Conservation (phyloP, 2,329 filamentous ascomycete species). For the Triangularia setosa region DNA sequence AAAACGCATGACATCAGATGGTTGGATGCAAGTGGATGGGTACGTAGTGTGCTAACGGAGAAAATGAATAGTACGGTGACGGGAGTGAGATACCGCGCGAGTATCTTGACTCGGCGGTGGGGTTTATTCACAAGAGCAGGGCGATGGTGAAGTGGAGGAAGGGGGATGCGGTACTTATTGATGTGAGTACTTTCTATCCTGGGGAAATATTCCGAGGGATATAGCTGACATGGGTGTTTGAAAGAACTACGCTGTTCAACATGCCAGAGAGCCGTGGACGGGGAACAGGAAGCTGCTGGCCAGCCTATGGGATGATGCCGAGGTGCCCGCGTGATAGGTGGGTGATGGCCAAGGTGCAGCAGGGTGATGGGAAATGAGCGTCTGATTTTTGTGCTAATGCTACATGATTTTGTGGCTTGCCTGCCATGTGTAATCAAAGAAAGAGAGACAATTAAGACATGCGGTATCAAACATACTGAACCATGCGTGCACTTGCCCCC, state of each 20-base stretch:
- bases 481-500: background rate
- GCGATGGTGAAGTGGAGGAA: slow-evolving; percentile 21
- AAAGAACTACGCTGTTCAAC: slow-evolving; percentile 27
- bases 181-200: slow-evolving; percentile 14
- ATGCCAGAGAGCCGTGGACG: slow-evolving; percentile 17
- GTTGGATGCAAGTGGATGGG: too few species aligned
- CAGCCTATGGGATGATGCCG: slow-evolving; percentile 24
- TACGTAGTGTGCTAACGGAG: background rate
- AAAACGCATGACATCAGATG: too few species aligned
- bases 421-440: too few species aligned
- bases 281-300: slow-evolving; percentile 23
- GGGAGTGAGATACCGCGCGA: slow-evolving; percentile 24
- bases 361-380: background rate
- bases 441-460: too few species aligned
- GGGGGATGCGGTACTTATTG: slow-evolving; percentile 26
- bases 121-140: slow-evolving; percentile 24
- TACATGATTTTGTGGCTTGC: background rate
- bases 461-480: too few species aligned
- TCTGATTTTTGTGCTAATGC: background rate
- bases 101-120: slow-evolving; percentile 26
- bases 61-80: slow-evolving; percentile 24
- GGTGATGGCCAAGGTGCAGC: background rate
- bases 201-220: too few species aligned
- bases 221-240: background rate
- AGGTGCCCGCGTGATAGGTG: background rate